These are phyloP conservation scores for Clavispora asparagi DNA, from an alignment of 805 yeast genomes.

Conservation along the genomic window DNA sequence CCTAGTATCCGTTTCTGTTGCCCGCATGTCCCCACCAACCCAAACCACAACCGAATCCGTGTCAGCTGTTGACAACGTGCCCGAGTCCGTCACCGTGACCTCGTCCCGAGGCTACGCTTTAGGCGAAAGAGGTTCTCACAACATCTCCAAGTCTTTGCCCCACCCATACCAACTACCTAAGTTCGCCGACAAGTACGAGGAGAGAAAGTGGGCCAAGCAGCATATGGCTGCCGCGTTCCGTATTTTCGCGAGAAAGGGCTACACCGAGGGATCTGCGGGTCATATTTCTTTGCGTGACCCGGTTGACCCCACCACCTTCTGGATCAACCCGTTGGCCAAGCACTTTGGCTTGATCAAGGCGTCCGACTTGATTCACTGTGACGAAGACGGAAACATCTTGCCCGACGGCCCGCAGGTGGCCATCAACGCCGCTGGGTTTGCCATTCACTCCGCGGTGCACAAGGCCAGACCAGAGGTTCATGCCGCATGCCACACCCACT, in stretches of 20 bases:
- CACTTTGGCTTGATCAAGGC: constrained; percentile 51
- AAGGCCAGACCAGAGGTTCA: constrained; percentile 63
- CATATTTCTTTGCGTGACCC: constrained; percentile 87
- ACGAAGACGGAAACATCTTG: constrained; percentile 56
- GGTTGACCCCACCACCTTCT: constrained; percentile 69
- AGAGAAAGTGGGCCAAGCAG: constrained; percentile 53
- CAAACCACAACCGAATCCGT: neutral
- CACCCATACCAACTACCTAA: constrained; percentile 49
- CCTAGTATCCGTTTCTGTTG: neutral
- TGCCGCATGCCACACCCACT: constrained; percentile 72
- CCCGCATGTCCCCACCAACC: neutral
- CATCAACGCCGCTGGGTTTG: constrained; percentile 66
- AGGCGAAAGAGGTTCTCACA: constrained; percentile 51
- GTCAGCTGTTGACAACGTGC: neutral
- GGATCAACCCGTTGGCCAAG: constrained; percentile 85
- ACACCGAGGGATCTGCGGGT: constrained; percentile 75
- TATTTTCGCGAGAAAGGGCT: constrained; percentile 74
- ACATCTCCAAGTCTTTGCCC: constrained; percentile 50
- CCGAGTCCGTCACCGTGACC: neutral
- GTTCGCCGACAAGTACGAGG: constrained; percentile 43
- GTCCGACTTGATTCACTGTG: constrained; percentile 41
- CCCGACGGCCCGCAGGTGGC: constrained; percentile 52
- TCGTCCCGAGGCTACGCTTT: constrained; percentile 29
- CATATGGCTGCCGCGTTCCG: constrained; percentile 87
- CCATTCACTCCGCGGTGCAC: constrained; percentile 64